Evolutionary conservation across 1,139 yeast species (phyloP), one percentile per base, ranked within the genome.

Genomic region (Magnusiomyces paraingens): DNA sequence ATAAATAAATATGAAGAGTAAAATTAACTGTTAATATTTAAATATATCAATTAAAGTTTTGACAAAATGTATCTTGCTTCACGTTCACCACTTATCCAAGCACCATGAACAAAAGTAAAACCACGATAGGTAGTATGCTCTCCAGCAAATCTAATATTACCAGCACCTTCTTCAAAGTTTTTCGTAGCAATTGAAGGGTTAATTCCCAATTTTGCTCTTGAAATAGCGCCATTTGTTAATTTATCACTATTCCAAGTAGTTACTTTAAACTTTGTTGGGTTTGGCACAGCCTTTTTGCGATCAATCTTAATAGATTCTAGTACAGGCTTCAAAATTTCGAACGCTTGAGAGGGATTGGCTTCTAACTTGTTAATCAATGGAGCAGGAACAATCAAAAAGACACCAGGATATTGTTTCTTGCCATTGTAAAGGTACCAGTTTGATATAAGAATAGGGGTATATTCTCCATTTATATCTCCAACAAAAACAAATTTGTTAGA

Each of bases 81-180:
- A 59, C 94, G 77, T 52, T 66, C 66, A 1, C 95, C 96, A 65
- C 91, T 82, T 52, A 72, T 70, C 78, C 86, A 88, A 0, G 96
- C 96, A 15, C 95, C 96, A 68, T 88, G 93, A 2, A 83, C 90
- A 69, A 93, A 86, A 0, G 95, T 95, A 20, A 86, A 84, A 10
- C 94, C 95, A 55, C 84, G 86, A 60, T 77, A 70, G 26, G 80
- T 76, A 1, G 95, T 81, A 64, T 87, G 95, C 67, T 88, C 96
- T 4, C 96, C 96, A 0, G 95, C 95, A 72, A 88, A 88, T 52
- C 93, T 72, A 4, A 88, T 73, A 10, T 62, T 50, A 40, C 82
- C 86, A 46, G 73, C 74, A 0, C 86, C 87, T 35, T 78, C 76
- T 39, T 77, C 75, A 54, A 87, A 73, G 2, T 82, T 79, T 6